phyloP scores from a whole-genome alignment of 2,329 filamentous ascomycete species.

The Sordariomycetes sp. region DNA sequence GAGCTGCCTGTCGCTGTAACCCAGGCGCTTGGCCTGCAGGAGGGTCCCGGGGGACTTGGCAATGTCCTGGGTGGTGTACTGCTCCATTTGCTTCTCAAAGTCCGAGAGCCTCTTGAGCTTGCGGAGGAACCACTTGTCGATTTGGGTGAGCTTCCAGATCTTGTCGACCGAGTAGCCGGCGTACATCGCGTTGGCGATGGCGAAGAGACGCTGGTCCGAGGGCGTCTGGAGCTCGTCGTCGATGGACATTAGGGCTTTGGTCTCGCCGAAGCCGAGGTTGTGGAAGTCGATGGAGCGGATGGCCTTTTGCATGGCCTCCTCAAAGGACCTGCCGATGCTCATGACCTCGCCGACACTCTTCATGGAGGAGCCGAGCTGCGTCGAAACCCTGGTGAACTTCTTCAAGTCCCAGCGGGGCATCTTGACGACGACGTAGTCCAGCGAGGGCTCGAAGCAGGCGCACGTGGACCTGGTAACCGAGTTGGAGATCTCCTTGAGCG shows the following conservation, averaged over 20 bases:
- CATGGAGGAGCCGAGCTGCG: constrained; percentile 93
- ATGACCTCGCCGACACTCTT: constrained; percentile 99
- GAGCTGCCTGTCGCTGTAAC: constrained; percentile 87
- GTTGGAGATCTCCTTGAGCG: constrained; percentile 92
- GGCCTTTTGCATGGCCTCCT: constrained; percentile 97
- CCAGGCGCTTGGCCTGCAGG: constrained; percentile 78
- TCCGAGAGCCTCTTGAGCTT: constrained; percentile 84
- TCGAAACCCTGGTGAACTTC: constrained; percentile 96
- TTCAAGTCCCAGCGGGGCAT: constrained; percentile 98
- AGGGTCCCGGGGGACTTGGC: constrained; percentile 52
- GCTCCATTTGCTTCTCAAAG: constrained; percentile 69
- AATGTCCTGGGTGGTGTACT: constrained; percentile 51
- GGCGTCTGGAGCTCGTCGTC: constrained; percentile 94
- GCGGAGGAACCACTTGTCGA: constrained; percentile 96
- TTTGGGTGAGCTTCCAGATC: constrained; percentile 97
- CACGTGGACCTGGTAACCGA: constrained; percentile 91
- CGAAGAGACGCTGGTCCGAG: constrained; percentile 92
- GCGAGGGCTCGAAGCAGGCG: constrained; percentile 94
- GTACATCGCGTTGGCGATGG: constrained; percentile 96
- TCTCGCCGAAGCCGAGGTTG: constrained; percentile 91
- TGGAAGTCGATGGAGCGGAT: constrained; percentile 91
- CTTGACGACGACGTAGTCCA: constrained; percentile 97
- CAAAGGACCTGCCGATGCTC: constrained; percentile 92
- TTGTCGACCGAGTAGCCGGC: constrained; percentile 87
- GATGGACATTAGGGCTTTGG: constrained; percentile 84